These are phyloP conservation scores for Candida fluviatilis DNA, from an alignment of 805 yeast genomes.

Conservation along the genomic window DNA sequence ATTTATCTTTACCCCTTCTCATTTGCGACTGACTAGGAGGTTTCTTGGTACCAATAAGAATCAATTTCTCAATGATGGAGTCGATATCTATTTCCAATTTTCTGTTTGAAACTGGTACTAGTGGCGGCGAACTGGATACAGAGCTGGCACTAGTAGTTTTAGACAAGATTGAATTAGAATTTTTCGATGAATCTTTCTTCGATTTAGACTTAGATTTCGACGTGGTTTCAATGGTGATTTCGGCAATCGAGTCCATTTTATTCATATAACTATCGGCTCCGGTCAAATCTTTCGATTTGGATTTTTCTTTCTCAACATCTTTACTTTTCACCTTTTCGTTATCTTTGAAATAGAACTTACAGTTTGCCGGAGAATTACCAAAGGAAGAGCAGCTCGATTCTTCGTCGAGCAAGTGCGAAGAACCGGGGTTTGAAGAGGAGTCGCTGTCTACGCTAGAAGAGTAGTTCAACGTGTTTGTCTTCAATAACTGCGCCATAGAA, in stretches of 20 bases:
- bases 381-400: conserved; percentile 27
- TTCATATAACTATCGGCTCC: conserved; percentile 5
- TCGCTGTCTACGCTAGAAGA: conserved; percentile 3
- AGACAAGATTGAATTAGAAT: background rate
- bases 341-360: conserved; percentile 5
- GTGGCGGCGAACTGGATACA: conserved; percentile 15
- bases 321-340: conserved; percentile 1
- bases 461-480: conserved; percentile 2
- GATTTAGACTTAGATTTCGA: conserved; percentile 12
- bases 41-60: conserved; percentile 42
- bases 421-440: conserved; percentile 3
- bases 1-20: conserved; percentile 35
- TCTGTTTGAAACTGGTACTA: conserved; percentile 5
- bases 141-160: conserved; percentile 10
- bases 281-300: background rate
- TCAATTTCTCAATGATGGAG: conserved; percentile 55
- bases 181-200: background rate
- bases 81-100: conserved; percentile 49
- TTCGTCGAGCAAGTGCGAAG: conserved; percentile 11
- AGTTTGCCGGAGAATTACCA: conserved; percentile 22
- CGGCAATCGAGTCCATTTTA: conserved; percentile 28
- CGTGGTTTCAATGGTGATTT: conserved; percentile 26
- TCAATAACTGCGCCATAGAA: conserved; percentile 41
- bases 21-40: conserved; percentile 26
- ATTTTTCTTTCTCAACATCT: background rate